A percentile compares a stretch with the other conserved stretches of the same genome.
These are phyloP conservation scores for Amanita inopinata DNA, from an alignment of 768 basidiomycete species.

Conservation along the genomic window DNA sequence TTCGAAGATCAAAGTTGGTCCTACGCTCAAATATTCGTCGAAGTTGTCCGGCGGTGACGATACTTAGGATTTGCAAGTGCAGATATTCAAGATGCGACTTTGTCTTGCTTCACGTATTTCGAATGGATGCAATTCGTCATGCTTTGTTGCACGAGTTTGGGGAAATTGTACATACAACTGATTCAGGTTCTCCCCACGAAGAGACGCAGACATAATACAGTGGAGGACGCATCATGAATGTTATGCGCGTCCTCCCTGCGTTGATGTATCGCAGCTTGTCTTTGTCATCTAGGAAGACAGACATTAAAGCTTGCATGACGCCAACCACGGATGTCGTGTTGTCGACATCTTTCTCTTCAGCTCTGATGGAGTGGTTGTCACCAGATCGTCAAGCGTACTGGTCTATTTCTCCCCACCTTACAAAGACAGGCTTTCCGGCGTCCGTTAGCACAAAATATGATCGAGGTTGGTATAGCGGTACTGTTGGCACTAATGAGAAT, in stretches of 20 bases:
- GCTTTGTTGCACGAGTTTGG: neutral
- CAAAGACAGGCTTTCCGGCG: constrained; percentile 96
- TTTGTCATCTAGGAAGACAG: constrained; percentile 87
- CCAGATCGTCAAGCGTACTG: constrained; percentile 1
- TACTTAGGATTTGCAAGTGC: constrained; percentile 86
- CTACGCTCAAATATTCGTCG: constrained; percentile 79
- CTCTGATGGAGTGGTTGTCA: constrained; percentile 27
- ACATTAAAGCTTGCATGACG: constrained; percentile 91
- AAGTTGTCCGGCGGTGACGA: constrained; percentile 80
- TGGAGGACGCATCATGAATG: constrained; percentile 79
- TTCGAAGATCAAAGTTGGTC: constrained; percentile 83
- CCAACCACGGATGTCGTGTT: constrained; percentile 75
- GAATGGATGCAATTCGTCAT: constrained; percentile 14
- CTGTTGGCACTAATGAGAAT: constrained; percentile 18
- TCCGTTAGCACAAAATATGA: constrained; percentile 91
- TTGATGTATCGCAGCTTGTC: constrained; percentile 83
- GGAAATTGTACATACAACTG: constrained; percentile 55
- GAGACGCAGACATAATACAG: constrained; percentile 89
- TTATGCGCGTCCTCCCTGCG: constrained; percentile 73
- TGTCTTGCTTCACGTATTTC: constrained; percentile 63
- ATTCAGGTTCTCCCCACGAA: constrained; percentile 93
- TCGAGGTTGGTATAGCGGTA: constrained; percentile 40
- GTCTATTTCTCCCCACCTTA: constrained; percentile 42
- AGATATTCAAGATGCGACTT: constrained; percentile 92
- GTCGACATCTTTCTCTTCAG: constrained; percentile 48